Evolutionary conservation across 1,139 yeast genomes (phyloP).

Genomic region (Blastobotrys serpentis): DNA sequence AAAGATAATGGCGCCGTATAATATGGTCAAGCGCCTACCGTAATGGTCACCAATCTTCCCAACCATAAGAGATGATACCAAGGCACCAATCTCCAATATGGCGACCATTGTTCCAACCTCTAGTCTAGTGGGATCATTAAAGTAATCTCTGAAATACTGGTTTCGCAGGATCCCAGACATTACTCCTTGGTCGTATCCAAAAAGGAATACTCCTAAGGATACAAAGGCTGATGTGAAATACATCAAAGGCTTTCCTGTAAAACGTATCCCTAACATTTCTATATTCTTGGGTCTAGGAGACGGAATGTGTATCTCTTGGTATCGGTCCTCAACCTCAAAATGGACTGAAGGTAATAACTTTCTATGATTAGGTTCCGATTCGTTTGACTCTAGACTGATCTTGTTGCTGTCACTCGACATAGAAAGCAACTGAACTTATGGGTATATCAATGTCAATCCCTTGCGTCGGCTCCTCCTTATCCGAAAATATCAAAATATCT

Average conservation of each 20-base stretch:
- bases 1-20: constrained; percentile 78
- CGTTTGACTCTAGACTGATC: constrained; percentile 5
- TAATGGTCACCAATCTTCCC: constrained; percentile 76
- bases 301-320: constrained; percentile 19
- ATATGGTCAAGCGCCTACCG: constrained; percentile 77
- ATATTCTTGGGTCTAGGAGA: background rate
- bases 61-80: constrained; percentile 70
- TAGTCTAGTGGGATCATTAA: constrained; percentile 66
- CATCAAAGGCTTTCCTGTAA: constrained; percentile 40
- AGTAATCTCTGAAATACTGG: constrained; percentile 67
- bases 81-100: constrained; percentile 81
- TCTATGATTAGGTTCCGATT: constrained; percentile 1
- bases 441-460: background rate
- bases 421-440: background rate
- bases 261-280: constrained; percentile 19
- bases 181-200: constrained; percentile 92
- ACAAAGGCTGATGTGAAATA: constrained; percentile 83
- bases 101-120: constrained; percentile 80
- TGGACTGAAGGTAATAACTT: constrained; percentile 9
- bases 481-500: background rate
- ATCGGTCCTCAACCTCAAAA: constrained; percentile 25
- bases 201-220: constrained; percentile 76
- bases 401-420: background rate
- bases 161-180: constrained; percentile 78
- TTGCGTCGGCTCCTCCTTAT: background rate